Evolutionary conservation across 139 green algal genomes (phyloP), one percentile per base, ranked within the genome.

Genomic region (Chlamydomonas sphaeroides): DNA sequence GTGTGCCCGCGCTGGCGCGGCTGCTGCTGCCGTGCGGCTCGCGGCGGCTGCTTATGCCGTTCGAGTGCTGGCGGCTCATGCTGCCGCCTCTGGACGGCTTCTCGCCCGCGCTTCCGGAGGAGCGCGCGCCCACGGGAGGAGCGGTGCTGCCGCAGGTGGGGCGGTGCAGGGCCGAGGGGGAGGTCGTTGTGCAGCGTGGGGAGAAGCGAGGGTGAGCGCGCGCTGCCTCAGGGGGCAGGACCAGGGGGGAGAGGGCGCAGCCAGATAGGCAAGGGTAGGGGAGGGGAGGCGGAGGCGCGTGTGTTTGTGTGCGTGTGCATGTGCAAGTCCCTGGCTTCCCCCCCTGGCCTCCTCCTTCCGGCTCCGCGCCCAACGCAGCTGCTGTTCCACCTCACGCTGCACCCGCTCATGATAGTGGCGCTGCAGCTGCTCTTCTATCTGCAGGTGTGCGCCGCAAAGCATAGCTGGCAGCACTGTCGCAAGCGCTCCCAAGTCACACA

Each of bases 51-150:
- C 59, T 66, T 8, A 14, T 66, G 59, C 59, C 59, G 26, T 66
- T 23, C 59, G 18, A 66, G 30, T 66, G 59, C 59, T 25, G 30
- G 30, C 59, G 59, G 3, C n/a, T 66, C 30, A n/a, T 2, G 4
- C 59, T 66, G 59, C 59, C 59, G 11, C 59, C 59, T 11, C 59
- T 66, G 59, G 59, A 66, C 59, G 59, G 59, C 30, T 66, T 66
- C 59, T 23, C n/a, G 11, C 59, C 59, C 30, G 59, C n/a, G 30
- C 59, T 66, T 3, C 51, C 23, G 56, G 18, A 65, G 59, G 18
- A 26, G 59, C 59, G n/a, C n/a, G 30, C 30, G 59, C 59, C 59
- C 30, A n/a, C 59, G 59, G 59, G 59, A 1, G 8, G 59, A 3
- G 26, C 38, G 30, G 59, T 7, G 59, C 30, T 66, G 30, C 30